A percentile compares a stretch with the other conserved stretches of the same genome.
These are phyloP conservation scores for Haplosporangium sp. DNA, from an alignment of 371 early-diverging fungal genomes.

Conservation along the genomic window DNA sequence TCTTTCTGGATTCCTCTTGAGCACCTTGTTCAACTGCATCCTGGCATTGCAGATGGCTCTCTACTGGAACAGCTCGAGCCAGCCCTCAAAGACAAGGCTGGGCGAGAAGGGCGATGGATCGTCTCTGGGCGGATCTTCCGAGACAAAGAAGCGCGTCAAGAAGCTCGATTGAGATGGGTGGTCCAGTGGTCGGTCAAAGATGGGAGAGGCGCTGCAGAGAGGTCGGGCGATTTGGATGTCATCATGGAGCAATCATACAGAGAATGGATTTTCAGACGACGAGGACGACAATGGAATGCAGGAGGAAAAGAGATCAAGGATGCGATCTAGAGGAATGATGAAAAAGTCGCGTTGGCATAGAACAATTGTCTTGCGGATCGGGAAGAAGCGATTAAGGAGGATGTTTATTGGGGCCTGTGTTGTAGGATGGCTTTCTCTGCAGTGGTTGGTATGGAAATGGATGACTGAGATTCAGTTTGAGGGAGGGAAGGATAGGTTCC, in stretches of 20 bases:
- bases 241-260: slow-evolving; percentile 11
- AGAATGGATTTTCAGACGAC: slow-evolving; percentile 24
- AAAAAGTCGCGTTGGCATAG: slow-evolving; percentile 35
- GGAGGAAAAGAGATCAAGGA: slow-evolving; percentile 32
- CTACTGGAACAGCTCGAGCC: slow-evolving; percentile 77
- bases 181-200: slow-evolving; percentile 53
- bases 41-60: slow-evolving; percentile 83
- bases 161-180: slow-evolving; percentile 57
- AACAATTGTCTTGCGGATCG: slow-evolving; percentile 32
- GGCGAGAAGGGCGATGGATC: slow-evolving; percentile 22
- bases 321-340: slow-evolving; percentile 35
- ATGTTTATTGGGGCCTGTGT: slow-evolving; percentile 22
- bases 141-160: slow-evolving; percentile 51
- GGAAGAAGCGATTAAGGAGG: slow-evolving; percentile 28
- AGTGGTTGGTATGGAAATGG: slow-evolving; percentile 49
- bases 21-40: slow-evolving; percentile 81
- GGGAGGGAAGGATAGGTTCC: slow-evolving; percentile 39
- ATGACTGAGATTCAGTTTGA: slow-evolving; percentile 48
- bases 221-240: slow-evolving; percentile 30
- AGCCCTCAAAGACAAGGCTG: slow-evolving; percentile 7
- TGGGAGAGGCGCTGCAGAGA: slow-evolving; percentile 30
- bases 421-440: slow-evolving; percentile 33
- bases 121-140: slow-evolving; percentile 20
- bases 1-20: slow-evolving; percentile 76
- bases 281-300: slow-evolving; percentile 8